These are phyloP conservation scores for Golubevia sp. DNA, from an alignment of 1,284 basidiomycete genomes.

Conservation along the genomic window DNA sequence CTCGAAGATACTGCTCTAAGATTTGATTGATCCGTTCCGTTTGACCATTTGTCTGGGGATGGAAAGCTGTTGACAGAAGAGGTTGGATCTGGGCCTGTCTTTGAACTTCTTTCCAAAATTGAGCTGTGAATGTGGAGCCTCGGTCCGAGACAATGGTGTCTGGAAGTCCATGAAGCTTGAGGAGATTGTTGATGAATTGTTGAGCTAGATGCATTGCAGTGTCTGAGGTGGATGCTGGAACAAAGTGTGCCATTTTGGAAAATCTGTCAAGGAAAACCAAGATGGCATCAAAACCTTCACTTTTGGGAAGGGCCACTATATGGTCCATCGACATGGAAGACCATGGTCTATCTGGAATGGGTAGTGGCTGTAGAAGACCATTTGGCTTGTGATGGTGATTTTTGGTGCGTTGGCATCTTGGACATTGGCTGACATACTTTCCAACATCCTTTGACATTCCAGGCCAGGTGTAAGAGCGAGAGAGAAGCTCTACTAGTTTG, in stretches of 20 bases:
- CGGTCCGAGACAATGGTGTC: slow-evolving; percentile 63
- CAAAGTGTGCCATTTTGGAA: slow-evolving; percentile 13
- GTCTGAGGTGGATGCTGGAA: slow-evolving; percentile 59
- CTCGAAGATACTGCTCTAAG: too few species aligned
- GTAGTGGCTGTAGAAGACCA: too few species aligned
- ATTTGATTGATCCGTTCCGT: too few species aligned
- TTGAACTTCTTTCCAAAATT: slow-evolving; percentile 64
- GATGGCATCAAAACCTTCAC: slow-evolving; percentile 4
- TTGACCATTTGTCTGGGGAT: slow-evolving; percentile 23
- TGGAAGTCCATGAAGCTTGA: slow-evolving; percentile 64
- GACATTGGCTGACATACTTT: too few species aligned
- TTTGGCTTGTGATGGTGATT: too few species aligned
- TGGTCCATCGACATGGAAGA: too few species aligned
- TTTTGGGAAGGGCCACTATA: slow-evolving; percentile 2
- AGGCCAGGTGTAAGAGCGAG: too few species aligned
- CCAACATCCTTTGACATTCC: too few species aligned
- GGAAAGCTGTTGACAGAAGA: slow-evolving; percentile 48
- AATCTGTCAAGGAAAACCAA: slow-evolving; percentile 9
- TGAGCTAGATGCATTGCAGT: slow-evolving; percentile 63
- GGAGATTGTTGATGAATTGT: slow-evolving; percentile 63
- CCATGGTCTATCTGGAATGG: too few species aligned
- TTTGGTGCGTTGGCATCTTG: too few species aligned
- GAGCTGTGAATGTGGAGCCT: slow-evolving; percentile 64
- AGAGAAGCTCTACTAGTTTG: slow-evolving; percentile 2
- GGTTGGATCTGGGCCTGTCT: slow-evolving; percentile 50